phyloP scores from a whole-genome alignment of 78 protist species.

The Pelomyxa schiedti region DNA sequence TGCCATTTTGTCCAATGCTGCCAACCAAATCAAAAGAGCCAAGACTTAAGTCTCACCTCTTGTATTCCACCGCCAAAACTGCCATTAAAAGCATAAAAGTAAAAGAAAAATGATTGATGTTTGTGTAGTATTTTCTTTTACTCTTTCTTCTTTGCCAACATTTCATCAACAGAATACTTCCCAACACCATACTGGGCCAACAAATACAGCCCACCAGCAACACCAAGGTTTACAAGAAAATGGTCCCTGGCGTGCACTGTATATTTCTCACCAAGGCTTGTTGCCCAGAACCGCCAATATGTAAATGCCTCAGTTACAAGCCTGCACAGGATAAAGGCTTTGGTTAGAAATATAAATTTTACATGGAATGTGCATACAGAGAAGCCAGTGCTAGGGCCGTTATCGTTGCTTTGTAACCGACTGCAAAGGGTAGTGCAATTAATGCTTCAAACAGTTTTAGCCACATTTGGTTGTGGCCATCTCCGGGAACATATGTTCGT shows the following conservation, averaged over 20 bases:
- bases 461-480: background rate
- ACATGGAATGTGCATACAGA: too few species aligned
- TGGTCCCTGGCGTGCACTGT: background rate
- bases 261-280: background rate
- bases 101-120: too few species aligned
- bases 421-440: background rate
- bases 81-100: too few species aligned
- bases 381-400: background rate
- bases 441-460: background rate
- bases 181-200: background rate
- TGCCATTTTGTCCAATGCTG: conserved; percentile 39
- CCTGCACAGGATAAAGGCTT: too few species aligned
- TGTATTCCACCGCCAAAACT: too few species aligned
- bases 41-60: background rate
- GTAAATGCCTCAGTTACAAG: background rate
- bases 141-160: background rate
- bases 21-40: conserved; percentile 39
- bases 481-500: background rate
- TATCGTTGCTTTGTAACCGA: background rate
- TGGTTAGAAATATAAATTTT: too few species aligned
- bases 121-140: too few species aligned
- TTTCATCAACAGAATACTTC: background rate
- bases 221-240: background rate
- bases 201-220: background rate
- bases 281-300: background rate